These are phyloP conservation scores for Solanum virginianum DNA, from an alignment of 257 asterid species.

Conservation along the genomic window DNA sequence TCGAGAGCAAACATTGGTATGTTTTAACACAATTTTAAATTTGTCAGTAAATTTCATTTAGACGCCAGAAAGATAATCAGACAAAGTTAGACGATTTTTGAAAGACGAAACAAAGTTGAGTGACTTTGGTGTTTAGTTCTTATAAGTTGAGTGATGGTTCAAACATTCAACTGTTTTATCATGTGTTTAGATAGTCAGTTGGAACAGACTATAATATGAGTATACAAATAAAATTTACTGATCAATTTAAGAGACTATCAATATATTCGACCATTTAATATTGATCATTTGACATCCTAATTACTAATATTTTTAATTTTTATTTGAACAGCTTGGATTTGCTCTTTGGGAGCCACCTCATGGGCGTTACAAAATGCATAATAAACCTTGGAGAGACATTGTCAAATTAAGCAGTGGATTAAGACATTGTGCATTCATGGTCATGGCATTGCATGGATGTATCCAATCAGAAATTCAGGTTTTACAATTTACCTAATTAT, in stretches of 20 bases:
- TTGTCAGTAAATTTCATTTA: background rate
- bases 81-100: background rate
- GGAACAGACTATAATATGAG: background rate
- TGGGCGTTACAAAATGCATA: constrained; percentile 26
- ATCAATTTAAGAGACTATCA: fast-evolving
- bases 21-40: background rate
- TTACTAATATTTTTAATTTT: background rate
- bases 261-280: fast-evolving
- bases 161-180: fast-evolving
- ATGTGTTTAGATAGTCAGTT: background rate
- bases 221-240: background rate
- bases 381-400: constrained; percentile 30
- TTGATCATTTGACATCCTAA: background rate
- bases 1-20: constrained; percentile 31
- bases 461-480: constrained; percentile 45
- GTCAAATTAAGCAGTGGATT: constrained; percentile 33
- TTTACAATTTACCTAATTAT: background rate
- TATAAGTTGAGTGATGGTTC: background rate
- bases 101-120: background rate
- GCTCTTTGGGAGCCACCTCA: constrained; percentile 54
- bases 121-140: background rate
- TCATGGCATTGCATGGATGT: constrained; percentile 47
- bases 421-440: constrained; percentile 44
- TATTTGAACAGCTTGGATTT: constrained; percentile 22
- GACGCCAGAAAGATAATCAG: too few relatives aligned